Conservation (phyloP, 2,329 filamentous ascomycete genomes). For the Nothophoma quercina region DNA sequence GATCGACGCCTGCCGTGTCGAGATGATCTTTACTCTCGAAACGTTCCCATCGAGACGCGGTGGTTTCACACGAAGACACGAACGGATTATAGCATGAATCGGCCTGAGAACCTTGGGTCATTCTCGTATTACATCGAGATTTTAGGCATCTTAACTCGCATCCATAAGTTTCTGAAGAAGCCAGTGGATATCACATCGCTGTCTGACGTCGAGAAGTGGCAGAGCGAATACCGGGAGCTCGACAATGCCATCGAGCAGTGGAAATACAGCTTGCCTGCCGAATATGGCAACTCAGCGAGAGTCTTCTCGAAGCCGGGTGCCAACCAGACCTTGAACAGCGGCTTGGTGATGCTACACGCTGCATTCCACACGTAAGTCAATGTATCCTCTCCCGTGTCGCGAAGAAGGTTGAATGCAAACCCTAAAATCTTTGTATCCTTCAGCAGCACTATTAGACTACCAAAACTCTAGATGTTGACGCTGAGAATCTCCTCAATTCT, state of each 20-base stretch:
- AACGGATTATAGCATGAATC: constrained; percentile 70
- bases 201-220: constrained; percentile 88
- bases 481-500: too few species aligned
- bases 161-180: constrained; percentile 87
- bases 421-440: too few species aligned
- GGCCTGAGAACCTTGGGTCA: constrained; percentile 81
- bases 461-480: too few species aligned
- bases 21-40: constrained; percentile 84
- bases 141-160: constrained; percentile 82
- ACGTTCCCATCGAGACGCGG: constrained; percentile 81
- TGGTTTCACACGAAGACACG: constrained; percentile 69
- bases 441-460: too few species aligned
- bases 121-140: constrained; percentile 94
- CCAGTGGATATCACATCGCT: constrained; percentile 87
- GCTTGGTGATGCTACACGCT: constrained; percentile 90
- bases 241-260: constrained; percentile 81
- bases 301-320: constrained; percentile 69
- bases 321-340: constrained; percentile 76
- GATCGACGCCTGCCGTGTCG: constrained; percentile 86
- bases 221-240: constrained; percentile 83
- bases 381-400: too few species aligned
- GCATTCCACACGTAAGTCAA: constrained; percentile 79
- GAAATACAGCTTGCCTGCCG: constrained; percentile 82
- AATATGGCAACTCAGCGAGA: constrained; percentile 85
- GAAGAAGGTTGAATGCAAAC: too few species aligned